Conservation (phyloP, 352 stramenopile genomes). For the Pythium vanterpoolii region DNA sequence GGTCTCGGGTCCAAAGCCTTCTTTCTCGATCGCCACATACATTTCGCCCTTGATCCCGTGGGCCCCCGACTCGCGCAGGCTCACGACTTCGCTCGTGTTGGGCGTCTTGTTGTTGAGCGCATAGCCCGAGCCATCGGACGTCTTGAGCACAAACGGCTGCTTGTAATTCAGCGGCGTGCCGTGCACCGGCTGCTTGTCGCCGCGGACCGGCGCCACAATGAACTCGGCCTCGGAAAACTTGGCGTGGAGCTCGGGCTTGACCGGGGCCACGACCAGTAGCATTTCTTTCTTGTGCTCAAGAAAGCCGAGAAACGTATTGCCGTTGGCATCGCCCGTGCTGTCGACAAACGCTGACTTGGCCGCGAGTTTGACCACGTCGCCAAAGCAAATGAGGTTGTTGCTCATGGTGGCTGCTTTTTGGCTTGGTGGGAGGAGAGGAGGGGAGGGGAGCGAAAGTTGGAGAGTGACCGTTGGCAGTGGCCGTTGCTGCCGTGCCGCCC, state of each 20-base stretch:
- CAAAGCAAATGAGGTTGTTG: constrained; percentile 27
- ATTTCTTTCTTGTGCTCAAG: constrained; percentile 44
- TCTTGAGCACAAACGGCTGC: constrained; percentile 66
- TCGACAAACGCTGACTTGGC: constrained; percentile 28
- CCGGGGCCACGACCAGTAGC: constrained; percentile 51
- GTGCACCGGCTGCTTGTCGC: constrained; percentile 42
- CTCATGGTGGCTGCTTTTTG: constrained; percentile 9
- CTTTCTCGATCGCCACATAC: constrained; percentile 62
- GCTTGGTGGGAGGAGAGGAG: background rate
- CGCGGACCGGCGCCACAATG: constrained; percentile 47
- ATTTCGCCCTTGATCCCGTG: constrained; percentile 61
- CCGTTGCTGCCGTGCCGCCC: too few species aligned
- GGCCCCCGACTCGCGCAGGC: constrained; percentile 31
- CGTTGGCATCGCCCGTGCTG: background rate
- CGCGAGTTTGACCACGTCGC: constrained; percentile 25
- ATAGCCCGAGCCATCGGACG: constrained; percentile 57
- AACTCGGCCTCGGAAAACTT: constrained; percentile 61
- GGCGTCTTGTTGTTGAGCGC: constrained; percentile 79
- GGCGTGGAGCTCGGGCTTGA: constrained; percentile 38
- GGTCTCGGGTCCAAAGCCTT: constrained; percentile 41
- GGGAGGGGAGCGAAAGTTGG: constrained; percentile 13
- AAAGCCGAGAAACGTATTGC: constrained; percentile 54
- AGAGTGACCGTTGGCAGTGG: constrained; percentile 1
- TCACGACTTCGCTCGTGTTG: constrained; percentile 46
- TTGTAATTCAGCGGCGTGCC: constrained; percentile 61